Base-by-base conservation (phyloP, 768 basidiomycete genomes). In the Russula sp. region DNA sequence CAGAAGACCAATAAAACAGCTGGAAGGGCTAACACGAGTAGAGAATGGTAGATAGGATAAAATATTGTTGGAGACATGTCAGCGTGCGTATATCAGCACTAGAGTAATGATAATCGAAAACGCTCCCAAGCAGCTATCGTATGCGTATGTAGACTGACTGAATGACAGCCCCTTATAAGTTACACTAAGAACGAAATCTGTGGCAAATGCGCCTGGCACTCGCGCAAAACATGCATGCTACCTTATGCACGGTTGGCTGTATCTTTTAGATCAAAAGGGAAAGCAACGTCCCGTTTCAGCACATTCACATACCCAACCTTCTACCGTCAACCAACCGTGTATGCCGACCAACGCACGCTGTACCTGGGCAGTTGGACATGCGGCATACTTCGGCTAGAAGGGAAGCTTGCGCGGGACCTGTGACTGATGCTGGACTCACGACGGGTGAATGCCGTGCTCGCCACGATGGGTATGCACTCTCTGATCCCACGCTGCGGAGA, bases 11-110 rank as follows among this genome's bases (percentile, higher is more conserved):
- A 36, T 10, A n/a, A 10, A 13, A 5, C 13, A 22, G 20, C 32
- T 36, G 32, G n/a, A 11, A 20, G 36, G 11, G n/a, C 11, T 28
- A 53, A 53, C n/a, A 32, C 28, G n/a, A 22, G 22, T 51, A 51
- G 18, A 28, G 16, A 36, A n/a, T 10, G 24, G 22, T 22, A 55
- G 36, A 34, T 18, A 55, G 22, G 40, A 26, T 36, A 38, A 18
- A 55, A n/a, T 76, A 84, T 66, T 68, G 74, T 79, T 38, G 76
- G 73, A 11, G 82, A 82, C 67, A 67, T n/a, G 22, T 46, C 44
- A 34, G 30, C 38, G 44, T 22, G 48, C 4, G 24, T n/a, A 7
- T 44, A 51, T 56, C 49, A 5, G 42, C 49, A 59, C 24, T 54
- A 16, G 49, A 22, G 20, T 24, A 26, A 57, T 40, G 10, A 49